Conservation (phyloP, 2,329 filamentous ascomycete species). For the Apiospora arundinis region DNA sequence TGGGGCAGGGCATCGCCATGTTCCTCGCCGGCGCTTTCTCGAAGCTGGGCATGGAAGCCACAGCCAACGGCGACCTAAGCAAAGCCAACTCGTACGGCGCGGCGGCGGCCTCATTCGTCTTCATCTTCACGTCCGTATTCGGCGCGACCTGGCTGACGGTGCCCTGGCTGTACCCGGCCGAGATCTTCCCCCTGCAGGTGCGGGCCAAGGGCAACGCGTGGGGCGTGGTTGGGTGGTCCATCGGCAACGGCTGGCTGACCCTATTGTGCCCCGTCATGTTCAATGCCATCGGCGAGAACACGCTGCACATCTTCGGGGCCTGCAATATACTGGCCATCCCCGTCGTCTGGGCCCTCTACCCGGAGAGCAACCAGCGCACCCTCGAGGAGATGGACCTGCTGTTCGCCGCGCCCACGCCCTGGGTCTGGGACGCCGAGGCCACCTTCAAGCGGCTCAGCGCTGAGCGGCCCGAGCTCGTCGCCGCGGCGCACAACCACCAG, state of each 20-base stretch:
- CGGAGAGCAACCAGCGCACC: conserved; percentile 75
- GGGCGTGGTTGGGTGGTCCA: conserved; percentile 78
- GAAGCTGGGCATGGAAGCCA: conserved; percentile 56
- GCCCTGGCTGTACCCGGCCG: conserved; percentile 58
- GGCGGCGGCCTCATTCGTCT: conserved; percentile 74
- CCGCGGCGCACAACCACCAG: conserved; percentile 39
- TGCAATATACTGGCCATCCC: conserved; percentile 70
- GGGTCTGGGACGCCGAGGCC: conserved; percentile 74
- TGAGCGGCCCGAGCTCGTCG: conserved; percentile 59
- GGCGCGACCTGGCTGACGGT: conserved; percentile 68
- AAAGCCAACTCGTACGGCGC: conserved; percentile 62
- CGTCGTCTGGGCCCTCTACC: conserved; percentile 76
- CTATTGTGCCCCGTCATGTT: conserved; percentile 37
- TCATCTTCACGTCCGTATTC: conserved; percentile 70
- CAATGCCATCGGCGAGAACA: conserved; percentile 68
- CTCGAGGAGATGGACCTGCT: conserved; percentile 78
- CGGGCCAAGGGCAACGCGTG: conserved; percentile 78
- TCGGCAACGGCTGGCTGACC: conserved; percentile 71
- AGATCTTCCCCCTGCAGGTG: conserved; percentile 75
- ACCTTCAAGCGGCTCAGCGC: conserved; percentile 68
- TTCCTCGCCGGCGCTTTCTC: conserved; percentile 70
- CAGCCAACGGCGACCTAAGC: conserved; percentile 48
- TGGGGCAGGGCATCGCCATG: conserved; percentile 70
- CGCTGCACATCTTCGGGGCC: conserved; percentile 75
- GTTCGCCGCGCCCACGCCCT: conserved; percentile 70